These are phyloP conservation scores for Helicocarpus griseus DNA, from an alignment of 2,329 filamentous ascomycete genomes.

Conservation along the genomic window DNA sequence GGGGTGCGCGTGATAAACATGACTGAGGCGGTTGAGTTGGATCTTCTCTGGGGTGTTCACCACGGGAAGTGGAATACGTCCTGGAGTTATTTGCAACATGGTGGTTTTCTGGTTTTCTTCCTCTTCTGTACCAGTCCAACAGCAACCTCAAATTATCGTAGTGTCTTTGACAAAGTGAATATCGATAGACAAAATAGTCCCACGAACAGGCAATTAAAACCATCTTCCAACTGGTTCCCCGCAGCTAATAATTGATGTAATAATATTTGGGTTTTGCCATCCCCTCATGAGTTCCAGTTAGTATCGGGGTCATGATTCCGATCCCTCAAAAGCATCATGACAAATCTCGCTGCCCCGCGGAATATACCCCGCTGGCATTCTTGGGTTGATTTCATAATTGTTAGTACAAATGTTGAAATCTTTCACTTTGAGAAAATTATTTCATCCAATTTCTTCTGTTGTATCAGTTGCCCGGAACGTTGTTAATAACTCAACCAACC, in stretches of 20 bases:
- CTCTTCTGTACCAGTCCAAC: no score
- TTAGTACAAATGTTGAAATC: no score
- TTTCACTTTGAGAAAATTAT: no score
- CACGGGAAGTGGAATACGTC: not conserved
- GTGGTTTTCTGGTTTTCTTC: not conserved
- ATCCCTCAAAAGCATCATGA: not conserved
- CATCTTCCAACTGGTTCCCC: no score
- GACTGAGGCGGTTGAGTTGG: conserved; percentile 38
- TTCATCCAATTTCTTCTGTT: not conserved
- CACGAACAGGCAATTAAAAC: no score
- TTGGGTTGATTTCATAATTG: no score
- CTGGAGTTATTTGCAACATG: not conserved
- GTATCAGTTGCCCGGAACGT: not conserved
- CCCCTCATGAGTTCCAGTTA: not conserved
- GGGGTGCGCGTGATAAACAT: conserved; percentile 47
- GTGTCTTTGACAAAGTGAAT: no score
- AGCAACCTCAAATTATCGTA: no score
- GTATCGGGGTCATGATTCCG: not conserved
- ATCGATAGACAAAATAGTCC: no score
- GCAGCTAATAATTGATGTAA: no score
- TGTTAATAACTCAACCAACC: not conserved
- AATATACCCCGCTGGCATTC: not conserved
- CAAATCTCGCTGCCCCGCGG: not conserved
- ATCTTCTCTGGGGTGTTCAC: conserved; percentile 27
- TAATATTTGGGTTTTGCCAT: no score